These are phyloP conservation scores for Saccharomycopsis phalli DNA, from an alignment of 1,139 yeast genomes.

Conservation along the genomic window DNA sequence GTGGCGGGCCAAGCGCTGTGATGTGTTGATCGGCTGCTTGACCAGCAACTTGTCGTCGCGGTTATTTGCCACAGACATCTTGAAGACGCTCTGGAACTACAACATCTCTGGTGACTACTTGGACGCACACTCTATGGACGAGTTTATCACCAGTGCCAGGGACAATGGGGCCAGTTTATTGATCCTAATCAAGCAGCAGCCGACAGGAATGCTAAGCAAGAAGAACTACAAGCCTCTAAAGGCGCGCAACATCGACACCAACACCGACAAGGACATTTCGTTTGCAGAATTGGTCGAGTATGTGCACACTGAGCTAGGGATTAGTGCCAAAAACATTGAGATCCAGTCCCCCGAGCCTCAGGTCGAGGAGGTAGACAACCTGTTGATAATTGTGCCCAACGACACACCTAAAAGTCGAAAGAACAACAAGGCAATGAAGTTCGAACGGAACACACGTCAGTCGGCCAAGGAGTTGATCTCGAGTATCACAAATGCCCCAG, in stretches of 20 bases:
- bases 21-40: constrained; percentile 67
- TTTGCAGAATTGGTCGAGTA: constrained; percentile 8
- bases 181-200: constrained; percentile 59
- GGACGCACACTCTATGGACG: constrained; percentile 52
- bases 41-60: constrained; percentile 28
- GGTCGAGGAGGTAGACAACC: constrained; percentile 7
- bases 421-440: constrained; percentile 66
- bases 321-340: not conserved
- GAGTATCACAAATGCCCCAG: constrained; percentile 53
- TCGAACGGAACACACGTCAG: constrained; percentile 62
- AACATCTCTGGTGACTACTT: constrained; percentile 67
- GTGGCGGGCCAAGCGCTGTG: constrained; percentile 56
- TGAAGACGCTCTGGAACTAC: constrained; percentile 59
- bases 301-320: constrained; percentile 1
- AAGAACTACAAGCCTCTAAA: constrained; percentile 66
- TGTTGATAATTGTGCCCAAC: constrained; percentile 39
- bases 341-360: not conserved
- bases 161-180: constrained; percentile 52
- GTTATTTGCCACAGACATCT: constrained; percentile 38
- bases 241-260: constrained; percentile 51
- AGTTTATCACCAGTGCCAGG: constrained; percentile 35
- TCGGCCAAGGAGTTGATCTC: constrained; percentile 50
- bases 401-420: constrained; percentile 62
- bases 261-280: constrained; percentile 51
- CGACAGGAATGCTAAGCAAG: constrained; percentile 25